A percentile compares a stretch with the other conserved stretches of the same genome.
Evolutionary conservation across 768 basidiomycete species (phyloP).

Genomic region (Mycena alexandri): DNA sequence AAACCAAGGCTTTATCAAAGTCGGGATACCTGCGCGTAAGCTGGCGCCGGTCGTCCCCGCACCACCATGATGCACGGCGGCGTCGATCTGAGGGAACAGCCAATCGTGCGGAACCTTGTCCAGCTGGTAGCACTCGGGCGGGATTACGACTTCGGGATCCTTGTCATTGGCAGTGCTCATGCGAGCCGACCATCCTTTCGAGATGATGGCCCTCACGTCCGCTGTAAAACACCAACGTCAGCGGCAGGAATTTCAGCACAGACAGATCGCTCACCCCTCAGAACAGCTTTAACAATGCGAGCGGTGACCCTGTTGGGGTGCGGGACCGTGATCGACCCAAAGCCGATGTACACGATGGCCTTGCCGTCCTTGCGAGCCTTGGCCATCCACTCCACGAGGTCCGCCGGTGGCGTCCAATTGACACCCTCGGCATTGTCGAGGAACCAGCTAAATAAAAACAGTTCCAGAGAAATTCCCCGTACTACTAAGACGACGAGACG

Average conservation of each 20-base stretch:
- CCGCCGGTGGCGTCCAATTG: slow-evolving; percentile 66
- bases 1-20: slow-evolving; percentile 79
- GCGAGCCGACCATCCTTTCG: slow-evolving; percentile 76
- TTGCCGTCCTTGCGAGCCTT: slow-evolving; percentile 68
- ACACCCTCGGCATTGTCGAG: slow-evolving; percentile 69
- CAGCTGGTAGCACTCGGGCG: slow-evolving; percentile 66
- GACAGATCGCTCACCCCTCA: slow-evolving; percentile 59
- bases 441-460: slow-evolving; percentile 63
- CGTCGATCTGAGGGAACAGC: slow-evolving; percentile 72
- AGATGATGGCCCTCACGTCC: slow-evolving; percentile 74
- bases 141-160: slow-evolving; percentile 59
- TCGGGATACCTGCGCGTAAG: slow-evolving; percentile 70
- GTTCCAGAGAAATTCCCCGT: background rate
- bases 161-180: slow-evolving; percentile 56
- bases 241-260: background rate
- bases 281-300: slow-evolving; percentile 69
- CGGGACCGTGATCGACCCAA: slow-evolving; percentile 78
- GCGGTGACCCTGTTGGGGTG: slow-evolving; percentile 66
- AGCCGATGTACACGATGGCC: slow-evolving; percentile 78
- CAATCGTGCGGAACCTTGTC: slow-evolving; percentile 79
- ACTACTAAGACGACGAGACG: slow-evolving; percentile 37
- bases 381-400: slow-evolving; percentile 65
- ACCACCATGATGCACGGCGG: slow-evolving; percentile 58
- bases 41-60: slow-evolving; percentile 80
- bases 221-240: slow-evolving; percentile 48